Evolutionary conservation across 2,329 filamentous ascomycete genomes (phyloP).

Genomic region (Canariomyces notabilis): DNA sequence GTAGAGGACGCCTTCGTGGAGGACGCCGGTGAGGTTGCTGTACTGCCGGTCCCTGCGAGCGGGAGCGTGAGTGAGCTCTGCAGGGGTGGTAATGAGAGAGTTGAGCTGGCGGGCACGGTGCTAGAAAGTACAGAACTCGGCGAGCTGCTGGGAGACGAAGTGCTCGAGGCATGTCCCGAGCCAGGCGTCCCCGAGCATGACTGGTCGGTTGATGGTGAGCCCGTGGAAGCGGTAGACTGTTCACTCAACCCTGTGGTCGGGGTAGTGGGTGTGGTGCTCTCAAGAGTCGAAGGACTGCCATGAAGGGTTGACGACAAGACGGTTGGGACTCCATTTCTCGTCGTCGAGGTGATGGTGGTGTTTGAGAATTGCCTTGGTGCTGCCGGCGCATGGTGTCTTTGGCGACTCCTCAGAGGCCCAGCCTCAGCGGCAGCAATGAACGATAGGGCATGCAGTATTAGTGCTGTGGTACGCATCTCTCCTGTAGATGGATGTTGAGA

Average conservation of each 20-base stretch:
- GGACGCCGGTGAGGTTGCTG: not conserved
- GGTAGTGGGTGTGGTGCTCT: slow-evolving; percentile 1
- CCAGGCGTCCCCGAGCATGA: no score
- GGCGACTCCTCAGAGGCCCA: slow-evolving; percentile 23
- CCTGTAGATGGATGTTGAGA: slow-evolving; percentile 6
- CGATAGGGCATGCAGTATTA: slow-evolving; percentile 15
- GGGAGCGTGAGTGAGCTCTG: slow-evolving; percentile 9
- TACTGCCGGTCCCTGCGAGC: not conserved
- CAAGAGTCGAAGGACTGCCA: not conserved
- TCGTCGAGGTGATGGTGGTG: not conserved
- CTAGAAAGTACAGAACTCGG: not conserved
- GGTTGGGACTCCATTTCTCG: not conserved
- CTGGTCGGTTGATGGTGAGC: not conserved
- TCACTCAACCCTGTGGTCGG: not conserved
- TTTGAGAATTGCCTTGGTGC: not conserved
- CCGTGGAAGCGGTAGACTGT: not conserved
- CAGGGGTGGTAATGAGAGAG: not conserved
- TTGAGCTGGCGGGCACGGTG: not conserved
- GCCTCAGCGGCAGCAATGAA: slow-evolving; percentile 25
- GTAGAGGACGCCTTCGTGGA: not conserved
- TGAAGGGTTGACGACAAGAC: not conserved
- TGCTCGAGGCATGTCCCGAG: no score
- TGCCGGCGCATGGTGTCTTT: not conserved
- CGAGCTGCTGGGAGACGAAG: not conserved
- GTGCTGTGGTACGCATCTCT: slow-evolving; percentile 17